These are phyloP conservation scores for Yarrowia yakushimensis DNA, from an alignment of 805 yeast species.

Conservation along the genomic window DNA sequence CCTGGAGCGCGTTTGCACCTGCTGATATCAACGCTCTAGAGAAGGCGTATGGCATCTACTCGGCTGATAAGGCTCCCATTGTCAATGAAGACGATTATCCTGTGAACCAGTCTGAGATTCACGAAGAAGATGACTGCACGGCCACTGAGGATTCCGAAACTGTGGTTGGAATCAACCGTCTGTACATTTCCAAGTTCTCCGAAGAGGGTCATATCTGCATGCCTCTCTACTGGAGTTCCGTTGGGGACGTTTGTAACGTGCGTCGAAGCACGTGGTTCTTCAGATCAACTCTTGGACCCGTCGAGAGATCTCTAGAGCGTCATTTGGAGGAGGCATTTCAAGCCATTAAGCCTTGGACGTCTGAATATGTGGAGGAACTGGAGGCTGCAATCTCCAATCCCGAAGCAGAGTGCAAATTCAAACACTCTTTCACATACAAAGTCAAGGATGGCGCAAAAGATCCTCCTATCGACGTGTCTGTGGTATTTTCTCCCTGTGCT, in stretches of 20 bases:
- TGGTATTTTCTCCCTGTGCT: constrained; percentile 36
- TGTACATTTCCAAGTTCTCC: constrained; percentile 33
- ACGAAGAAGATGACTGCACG: constrained; percentile 12
- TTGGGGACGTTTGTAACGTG: constrained; percentile 37
- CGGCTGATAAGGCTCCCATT: background rate
- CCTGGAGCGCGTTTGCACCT: constrained; percentile 42
- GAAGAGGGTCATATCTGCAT: constrained; percentile 24
- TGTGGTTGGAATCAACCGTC: constrained; percentile 36
- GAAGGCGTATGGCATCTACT: constrained; percentile 28
- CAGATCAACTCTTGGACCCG: constrained; percentile 37
- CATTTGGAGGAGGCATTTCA: constrained; percentile 30
- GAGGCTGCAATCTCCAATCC: constrained; percentile 33
- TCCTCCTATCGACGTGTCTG: constrained; percentile 27
- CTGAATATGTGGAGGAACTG: constrained; percentile 32
- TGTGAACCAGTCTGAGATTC: constrained; percentile 16
- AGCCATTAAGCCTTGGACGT: constrained; percentile 33
- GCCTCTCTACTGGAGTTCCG: constrained; percentile 43
- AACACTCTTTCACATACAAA: constrained; percentile 30
- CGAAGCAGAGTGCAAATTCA: constrained; percentile 32
- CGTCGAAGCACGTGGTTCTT: constrained; percentile 41
- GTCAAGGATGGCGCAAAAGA: constrained; percentile 23
- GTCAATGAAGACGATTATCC: constrained; percentile 5
- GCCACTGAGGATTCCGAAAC: constrained; percentile 27
- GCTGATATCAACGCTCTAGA: constrained; percentile 36
- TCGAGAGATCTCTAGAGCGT: constrained; percentile 36